phyloP scores from a whole-genome alignment of 2,329 filamentous ascomycete species.

The Ophiosphaerella herpotricha region DNA sequence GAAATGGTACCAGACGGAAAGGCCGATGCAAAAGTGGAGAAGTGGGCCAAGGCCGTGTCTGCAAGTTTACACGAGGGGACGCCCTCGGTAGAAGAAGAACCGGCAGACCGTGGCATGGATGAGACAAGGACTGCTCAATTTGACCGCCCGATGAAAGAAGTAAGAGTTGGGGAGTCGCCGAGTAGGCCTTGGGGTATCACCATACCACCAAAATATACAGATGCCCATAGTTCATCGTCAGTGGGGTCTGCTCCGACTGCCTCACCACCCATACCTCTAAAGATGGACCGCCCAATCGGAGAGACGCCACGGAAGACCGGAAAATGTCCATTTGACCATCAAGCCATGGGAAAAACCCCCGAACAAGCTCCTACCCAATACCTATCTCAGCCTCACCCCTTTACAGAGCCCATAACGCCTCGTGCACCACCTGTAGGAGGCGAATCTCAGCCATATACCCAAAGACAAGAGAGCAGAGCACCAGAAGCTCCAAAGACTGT shows the following conservation, averaged over 20 bases:
- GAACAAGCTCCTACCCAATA: constrained; percentile 6
- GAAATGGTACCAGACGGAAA: constrained; percentile 42
- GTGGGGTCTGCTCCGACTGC: constrained; percentile 48
- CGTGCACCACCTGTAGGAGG: constrained; percentile 13
- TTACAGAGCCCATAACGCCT: constrained; percentile 16
- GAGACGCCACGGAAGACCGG: constrained; percentile 33
- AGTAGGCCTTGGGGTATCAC: constrained; percentile 92
- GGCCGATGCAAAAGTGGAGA: constrained; percentile 75
- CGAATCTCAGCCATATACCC: constrained; percentile 7
- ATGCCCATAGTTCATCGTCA: constrained; percentile 46
- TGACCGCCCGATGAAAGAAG: constrained; percentile 82
- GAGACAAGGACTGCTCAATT: constrained; percentile 74
- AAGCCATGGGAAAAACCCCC: constrained; percentile 27
- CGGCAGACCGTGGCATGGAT: constrained; percentile 48
- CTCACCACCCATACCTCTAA: constrained; percentile 60
- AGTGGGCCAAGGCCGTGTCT: constrained; percentile 81
- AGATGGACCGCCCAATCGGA: constrained; percentile 28
- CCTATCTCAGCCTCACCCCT: constrained; percentile 13
- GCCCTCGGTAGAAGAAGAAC: constrained; percentile 44
- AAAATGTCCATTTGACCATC: constrained; percentile 45
- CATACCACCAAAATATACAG: constrained; percentile 64
- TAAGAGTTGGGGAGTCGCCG: constrained; percentile 91
- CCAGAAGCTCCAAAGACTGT: constrained; percentile 25
- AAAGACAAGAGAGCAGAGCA: constrained; percentile 11
- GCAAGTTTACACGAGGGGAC: constrained; percentile 54